Conservation (phyloP, 371 early-diverging fungal species). For the Apophysomyces trapeziformis region DNA sequence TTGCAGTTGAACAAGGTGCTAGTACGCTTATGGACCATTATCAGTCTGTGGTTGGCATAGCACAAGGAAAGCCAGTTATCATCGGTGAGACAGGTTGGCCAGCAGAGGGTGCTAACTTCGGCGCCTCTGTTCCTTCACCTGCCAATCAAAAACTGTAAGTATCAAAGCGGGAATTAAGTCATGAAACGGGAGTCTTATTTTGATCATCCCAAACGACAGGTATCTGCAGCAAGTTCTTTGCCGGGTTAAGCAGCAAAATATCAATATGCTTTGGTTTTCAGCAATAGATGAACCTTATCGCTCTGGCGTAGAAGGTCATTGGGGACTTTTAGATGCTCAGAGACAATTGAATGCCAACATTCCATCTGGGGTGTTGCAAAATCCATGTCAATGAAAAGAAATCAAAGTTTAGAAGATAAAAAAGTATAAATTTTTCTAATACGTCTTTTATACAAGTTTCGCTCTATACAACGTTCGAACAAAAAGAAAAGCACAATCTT, state of each 20-base stretch:
- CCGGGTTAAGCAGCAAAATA: slow-evolving; percentile 44
- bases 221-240: slow-evolving; percentile 49
- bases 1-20: slow-evolving; percentile 51
- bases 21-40: slow-evolving; percentile 52
- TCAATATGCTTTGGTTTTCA: slow-evolving; percentile 63
- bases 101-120: slow-evolving; percentile 56
- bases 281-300: slow-evolving; percentile 68
- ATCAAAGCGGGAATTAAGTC: not conserved
- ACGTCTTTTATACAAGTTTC: not conserved
- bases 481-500: too few relatives aligned
- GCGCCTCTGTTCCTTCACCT: slow-evolving; percentile 50
- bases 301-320: slow-evolving; percentile 59
- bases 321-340: slow-evolving; percentile 53
- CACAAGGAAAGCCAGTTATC: slow-evolving; percentile 57
- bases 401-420: not conserved
- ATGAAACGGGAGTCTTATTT: not conserved
- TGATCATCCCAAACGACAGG: not conserved
- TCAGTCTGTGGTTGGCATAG: slow-evolving; percentile 40
- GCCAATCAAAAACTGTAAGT: slow-evolving; percentile 53
- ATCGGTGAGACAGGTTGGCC: slow-evolving; percentile 77
- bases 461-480: not conserved
- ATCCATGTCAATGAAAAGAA: not conserved
- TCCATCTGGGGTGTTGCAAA: not conserved
- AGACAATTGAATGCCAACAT: slow-evolving; percentile 1
- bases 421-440: not conserved